phyloP scores from a whole-genome alignment of 768 basidiomycete species.

The Bullera alba region DNA sequence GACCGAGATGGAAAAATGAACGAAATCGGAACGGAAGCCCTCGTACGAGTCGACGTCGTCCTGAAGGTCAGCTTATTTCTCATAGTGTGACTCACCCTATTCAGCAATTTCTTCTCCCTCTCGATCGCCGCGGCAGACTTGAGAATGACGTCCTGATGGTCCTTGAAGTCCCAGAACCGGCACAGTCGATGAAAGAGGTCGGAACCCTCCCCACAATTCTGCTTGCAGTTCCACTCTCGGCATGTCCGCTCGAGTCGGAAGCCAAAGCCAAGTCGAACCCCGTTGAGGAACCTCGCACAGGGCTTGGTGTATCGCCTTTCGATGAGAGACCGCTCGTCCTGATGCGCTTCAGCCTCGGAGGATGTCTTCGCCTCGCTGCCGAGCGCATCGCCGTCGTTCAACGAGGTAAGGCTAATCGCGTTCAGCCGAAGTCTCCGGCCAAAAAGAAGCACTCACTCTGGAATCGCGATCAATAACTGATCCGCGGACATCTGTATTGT shows the following conservation, averaged over 20 bases:
- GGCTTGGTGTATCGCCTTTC: constrained; percentile 55
- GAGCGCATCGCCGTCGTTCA: constrained; percentile 42
- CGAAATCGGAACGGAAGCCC: constrained; percentile 86
- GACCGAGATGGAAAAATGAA: constrained; percentile 83
- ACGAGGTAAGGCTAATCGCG: constrained; percentile 22
- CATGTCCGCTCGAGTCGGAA: constrained; percentile 77
- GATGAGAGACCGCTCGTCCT: constrained; percentile 16
- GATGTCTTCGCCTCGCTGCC: constrained; percentile 20
- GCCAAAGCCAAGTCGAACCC: constrained; percentile 80
- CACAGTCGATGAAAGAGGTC: constrained; percentile 66
- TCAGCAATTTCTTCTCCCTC: constrained; percentile 6
- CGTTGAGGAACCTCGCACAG: constrained; percentile 74
- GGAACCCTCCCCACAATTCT: constrained; percentile 51
- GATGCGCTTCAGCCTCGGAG: constrained; percentile 8
- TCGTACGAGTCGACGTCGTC: constrained; percentile 67
- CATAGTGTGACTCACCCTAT: constrained; percentile 24
- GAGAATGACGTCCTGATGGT: constrained; percentile 69
- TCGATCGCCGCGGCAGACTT: constrained; percentile 43
- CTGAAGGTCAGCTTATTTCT: constrained; percentile 9
- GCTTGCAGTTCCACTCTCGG: constrained; percentile 55
- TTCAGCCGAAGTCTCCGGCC: neutral
- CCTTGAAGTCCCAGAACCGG: constrained; percentile 68
- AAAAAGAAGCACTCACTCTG: constrained; percentile 57
- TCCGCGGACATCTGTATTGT: constrained; percentile 76
- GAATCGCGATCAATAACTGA: constrained; percentile 72